phyloP scores from a whole-genome alignment of 2,329 filamentous ascomycete species.

The Ceratocystis harringtonii region DNA sequence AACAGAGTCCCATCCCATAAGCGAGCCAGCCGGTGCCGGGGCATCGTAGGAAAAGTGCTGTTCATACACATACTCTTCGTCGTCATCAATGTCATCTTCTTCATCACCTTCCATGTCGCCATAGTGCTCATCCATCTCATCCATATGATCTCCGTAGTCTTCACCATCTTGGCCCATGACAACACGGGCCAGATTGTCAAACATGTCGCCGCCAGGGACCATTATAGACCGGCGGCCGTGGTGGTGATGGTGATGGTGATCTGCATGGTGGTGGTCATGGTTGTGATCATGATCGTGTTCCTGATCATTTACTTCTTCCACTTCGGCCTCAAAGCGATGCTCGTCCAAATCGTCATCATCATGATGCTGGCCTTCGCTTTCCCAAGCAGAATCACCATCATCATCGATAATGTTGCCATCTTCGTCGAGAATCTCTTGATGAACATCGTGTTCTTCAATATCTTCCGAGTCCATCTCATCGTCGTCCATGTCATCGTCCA shows the following conservation, averaged over 20 bases:
- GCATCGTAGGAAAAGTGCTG: constrained; percentile 38
- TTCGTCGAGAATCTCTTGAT: constrained; percentile 22
- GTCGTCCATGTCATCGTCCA: constrained; percentile 35
- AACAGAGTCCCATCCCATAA: constrained; percentile 40
- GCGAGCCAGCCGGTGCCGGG: constrained; percentile 30
- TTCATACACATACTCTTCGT: constrained; percentile 49
- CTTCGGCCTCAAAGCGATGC: constrained; percentile 36
- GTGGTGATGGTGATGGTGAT: constrained; percentile 9
- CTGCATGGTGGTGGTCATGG: constrained; percentile 14
- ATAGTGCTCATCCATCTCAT: constrained; percentile 37
- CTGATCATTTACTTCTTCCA: constrained; percentile 34
- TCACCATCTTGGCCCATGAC: constrained; percentile 34
- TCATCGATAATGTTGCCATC: constrained; percentile 39
- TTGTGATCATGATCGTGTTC: constrained; percentile 17
- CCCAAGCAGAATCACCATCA: constrained; percentile 46
- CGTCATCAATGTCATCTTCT: constrained; percentile 56
- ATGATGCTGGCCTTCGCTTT: constrained; percentile 44
- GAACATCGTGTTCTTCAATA: constrained; percentile 34
- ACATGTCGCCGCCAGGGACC: constrained; percentile 28
- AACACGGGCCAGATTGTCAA: constrained; percentile 41
- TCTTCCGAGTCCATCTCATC: constrained; percentile 35
- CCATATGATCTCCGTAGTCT: constrained; percentile 38
- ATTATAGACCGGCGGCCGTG: constrained; percentile 22
- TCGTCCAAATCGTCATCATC: constrained; percentile 39
- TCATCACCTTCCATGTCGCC: constrained; percentile 29